Evolutionary conservation across 2,329 filamentous ascomycete genomes (phyloP).

Genomic region (Kalaharituber pfeilii): DNA sequence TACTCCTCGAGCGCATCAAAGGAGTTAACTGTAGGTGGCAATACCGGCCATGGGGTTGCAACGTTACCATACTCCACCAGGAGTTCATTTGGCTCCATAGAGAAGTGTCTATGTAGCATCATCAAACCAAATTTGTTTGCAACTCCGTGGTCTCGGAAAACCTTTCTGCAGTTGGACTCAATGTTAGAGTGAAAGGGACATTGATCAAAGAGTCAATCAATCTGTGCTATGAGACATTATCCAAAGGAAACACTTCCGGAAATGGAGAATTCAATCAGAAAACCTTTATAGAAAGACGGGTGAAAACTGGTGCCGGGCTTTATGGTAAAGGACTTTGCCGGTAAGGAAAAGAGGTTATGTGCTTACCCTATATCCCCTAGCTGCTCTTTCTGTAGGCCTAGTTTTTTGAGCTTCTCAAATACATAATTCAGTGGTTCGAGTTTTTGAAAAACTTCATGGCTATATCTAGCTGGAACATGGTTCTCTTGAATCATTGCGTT

Average conservation of each 20-base stretch:
- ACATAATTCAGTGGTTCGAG: neutral
- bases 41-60: conserved; percentile 12
- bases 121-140: conserved; percentile 14
- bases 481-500: neutral
- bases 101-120: conserved; percentile 16
- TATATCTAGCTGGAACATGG: neutral
- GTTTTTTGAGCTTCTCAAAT: too few relatives aligned
- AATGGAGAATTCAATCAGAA: too few relatives aligned
- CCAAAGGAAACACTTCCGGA: too few relatives aligned
- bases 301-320: too few relatives aligned
- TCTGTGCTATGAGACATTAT: too few relatives aligned
- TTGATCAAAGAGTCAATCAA: neutral
- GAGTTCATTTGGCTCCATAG: conserved; percentile 10
- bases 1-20: conserved; percentile 1
- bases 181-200: neutral
- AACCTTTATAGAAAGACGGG: too few relatives aligned
- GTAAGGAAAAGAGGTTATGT: too few relatives aligned
- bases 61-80: conserved; percentile 15
- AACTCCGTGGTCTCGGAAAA: conserved; percentile 12
- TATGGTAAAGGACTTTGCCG: too few relatives aligned
- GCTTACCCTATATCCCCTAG: too few relatives aligned
- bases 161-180: conserved; percentile 3
- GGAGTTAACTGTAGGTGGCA: too few relatives aligned
- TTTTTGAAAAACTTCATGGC: neutral
- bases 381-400: too few relatives aligned